Conservation (phyloP, 768 basidiomycete genomes). For the Kwoniella bestiolae region DNA sequence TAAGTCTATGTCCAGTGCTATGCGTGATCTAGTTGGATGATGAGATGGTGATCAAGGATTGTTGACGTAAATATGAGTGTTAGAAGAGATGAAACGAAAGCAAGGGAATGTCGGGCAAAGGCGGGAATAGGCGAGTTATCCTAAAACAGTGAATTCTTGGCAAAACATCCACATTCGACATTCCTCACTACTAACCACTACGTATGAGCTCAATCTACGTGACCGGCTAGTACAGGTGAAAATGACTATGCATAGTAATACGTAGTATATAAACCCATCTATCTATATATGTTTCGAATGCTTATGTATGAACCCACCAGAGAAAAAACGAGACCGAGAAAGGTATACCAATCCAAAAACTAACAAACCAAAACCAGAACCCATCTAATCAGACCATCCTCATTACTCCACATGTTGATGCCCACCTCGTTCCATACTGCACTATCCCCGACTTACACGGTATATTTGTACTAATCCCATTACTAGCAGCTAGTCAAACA, state of each 20-base stretch:
- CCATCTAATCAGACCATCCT: neutral
- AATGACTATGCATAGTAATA: conserved; percentile 1
- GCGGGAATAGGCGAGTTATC: conserved; percentile 10
- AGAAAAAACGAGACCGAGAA: neutral
- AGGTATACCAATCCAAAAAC: neutral
- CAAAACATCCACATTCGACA: neutral
- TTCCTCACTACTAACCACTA: neutral
- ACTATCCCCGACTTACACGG: neutral
- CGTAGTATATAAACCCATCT: neutral
- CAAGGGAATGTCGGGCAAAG: neutral
- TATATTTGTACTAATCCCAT: too few species aligned
- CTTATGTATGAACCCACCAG: neutral
- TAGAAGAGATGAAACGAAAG: neutral
- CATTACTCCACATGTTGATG: neutral
- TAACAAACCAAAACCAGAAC: neutral
- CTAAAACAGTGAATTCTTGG: neutral
- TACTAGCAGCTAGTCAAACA: conserved; percentile 13
- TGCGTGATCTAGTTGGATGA: neutral
- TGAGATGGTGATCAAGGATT: too few species aligned
- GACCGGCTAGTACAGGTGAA: neutral
- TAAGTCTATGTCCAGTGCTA: neutral
- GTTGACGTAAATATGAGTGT: neutral
- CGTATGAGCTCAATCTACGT: neutral
- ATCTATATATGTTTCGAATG: neutral
- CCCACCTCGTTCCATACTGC: neutral